These are phyloP conservation scores for Cucurbita argyrosperma DNA, from an alignment of 306 rosid genomes.

Conservation along the genomic window DNA sequence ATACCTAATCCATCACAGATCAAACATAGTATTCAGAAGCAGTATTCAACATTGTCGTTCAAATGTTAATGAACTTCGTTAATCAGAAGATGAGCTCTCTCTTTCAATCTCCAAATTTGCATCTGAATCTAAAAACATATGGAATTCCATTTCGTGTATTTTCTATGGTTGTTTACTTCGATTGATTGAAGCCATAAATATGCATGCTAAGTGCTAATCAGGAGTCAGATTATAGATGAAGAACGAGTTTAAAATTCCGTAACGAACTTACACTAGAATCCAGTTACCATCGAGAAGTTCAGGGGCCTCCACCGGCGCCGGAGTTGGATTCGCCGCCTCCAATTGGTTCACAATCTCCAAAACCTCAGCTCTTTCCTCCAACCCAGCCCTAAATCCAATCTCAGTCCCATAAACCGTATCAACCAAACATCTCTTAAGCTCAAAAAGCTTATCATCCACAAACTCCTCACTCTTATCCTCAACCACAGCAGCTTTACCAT, in stretches of 20 bases:
- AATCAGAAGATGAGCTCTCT: neutral
- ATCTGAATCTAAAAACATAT: neutral
- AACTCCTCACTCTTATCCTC: slow-evolving; percentile 4
- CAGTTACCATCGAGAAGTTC: slow-evolving; percentile 69
- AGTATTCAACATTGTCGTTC: neutral
- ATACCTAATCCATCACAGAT: slow-evolving; percentile 37
- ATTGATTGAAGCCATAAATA: too few relatives aligned
- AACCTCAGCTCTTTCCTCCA: slow-evolving; percentile 79
- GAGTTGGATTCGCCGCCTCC: slow-evolving; percentile 73
- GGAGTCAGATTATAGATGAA: neutral
- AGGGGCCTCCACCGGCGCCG: slow-evolving; percentile 52
- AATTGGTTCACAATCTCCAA: slow-evolving; percentile 68
- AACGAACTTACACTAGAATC: slow-evolving; percentile 71
- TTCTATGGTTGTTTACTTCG: too few relatives aligned
- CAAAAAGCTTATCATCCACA: slow-evolving; percentile 24
- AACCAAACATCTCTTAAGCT: slow-evolving; percentile 61
- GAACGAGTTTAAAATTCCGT: neutral
- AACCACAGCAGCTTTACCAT: slow-evolving; percentile 27
- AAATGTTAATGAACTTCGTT: neutral
- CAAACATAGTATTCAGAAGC: neutral
- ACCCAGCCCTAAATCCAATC: slow-evolving; percentile 62
- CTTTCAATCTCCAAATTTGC: neutral
- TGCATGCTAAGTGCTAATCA: neutral
- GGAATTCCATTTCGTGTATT: neutral
- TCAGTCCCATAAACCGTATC: slow-evolving; percentile 76